Conservation (phyloP, 805 yeast species). For the Citeromyces nyonsensis region DNA sequence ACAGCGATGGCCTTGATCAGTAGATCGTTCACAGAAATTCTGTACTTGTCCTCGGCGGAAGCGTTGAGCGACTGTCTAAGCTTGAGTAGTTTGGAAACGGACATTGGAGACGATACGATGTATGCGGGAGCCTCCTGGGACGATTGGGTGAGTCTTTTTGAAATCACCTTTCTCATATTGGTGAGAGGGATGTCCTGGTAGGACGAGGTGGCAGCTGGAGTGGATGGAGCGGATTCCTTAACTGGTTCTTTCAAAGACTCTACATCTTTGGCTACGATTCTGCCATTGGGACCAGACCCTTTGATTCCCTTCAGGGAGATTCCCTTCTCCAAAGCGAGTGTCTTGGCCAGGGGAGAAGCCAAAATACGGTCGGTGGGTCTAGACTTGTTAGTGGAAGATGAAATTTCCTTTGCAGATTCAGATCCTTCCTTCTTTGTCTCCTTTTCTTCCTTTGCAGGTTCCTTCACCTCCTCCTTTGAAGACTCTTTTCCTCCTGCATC, state of each 20-base stretch:
- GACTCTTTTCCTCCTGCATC: slow-evolving; percentile 45
- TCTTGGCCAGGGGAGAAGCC: slow-evolving; percentile 93
- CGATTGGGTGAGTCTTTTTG: slow-evolving; percentile 74
- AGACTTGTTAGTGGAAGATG: slow-evolving; percentile 32
- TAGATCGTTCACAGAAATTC: slow-evolving; percentile 86
- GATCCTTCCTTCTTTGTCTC: slow-evolving; percentile 17
- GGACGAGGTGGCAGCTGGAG: slow-evolving; percentile 35
- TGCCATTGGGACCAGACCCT: slow-evolving; percentile 93
- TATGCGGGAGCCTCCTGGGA: slow-evolving; percentile 83
- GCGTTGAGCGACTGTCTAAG: slow-evolving; percentile 84
- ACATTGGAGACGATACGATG: slow-evolving; percentile 75
- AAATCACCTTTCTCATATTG: slow-evolving; percentile 89
- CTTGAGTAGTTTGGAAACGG: slow-evolving; percentile 82
- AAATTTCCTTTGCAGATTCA: slow-evolving; percentile 25
- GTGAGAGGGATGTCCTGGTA: slow-evolving; percentile 79
- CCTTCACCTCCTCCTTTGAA: slow-evolving; percentile 15
- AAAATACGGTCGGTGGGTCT: too few species aligned
- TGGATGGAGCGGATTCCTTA: slow-evolving; percentile 25
- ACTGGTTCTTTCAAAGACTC: slow-evolving; percentile 45
- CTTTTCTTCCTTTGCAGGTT: slow-evolving; percentile 13
- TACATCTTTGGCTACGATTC: slow-evolving; percentile 84
- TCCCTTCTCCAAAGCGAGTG: slow-evolving; percentile 85
- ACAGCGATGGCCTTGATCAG: slow-evolving; percentile 87
- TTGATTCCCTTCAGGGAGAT: slow-evolving; percentile 68
- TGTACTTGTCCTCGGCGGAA: slow-evolving; percentile 73